Evolutionary conservation across 75 land plant genomes (phyloP), one percentile per base, ranked within the genome.

Genomic region (Pseudotsuga menziesii): DNA sequence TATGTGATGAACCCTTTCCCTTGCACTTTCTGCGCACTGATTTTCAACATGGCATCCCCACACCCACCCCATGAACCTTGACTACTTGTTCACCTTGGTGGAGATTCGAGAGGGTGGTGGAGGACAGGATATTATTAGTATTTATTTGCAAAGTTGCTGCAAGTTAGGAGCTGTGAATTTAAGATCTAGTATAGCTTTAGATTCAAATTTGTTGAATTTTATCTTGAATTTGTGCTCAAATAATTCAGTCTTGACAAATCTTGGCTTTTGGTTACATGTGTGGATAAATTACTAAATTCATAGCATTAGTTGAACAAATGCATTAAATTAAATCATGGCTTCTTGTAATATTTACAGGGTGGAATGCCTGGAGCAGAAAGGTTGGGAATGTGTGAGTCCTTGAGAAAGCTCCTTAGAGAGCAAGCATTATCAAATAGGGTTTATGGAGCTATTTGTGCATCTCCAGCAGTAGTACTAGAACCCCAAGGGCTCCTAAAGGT

Each of bases 371-470:
- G 89, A 20, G 83, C 86, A 35, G 88, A 89, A 72, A 87, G 87
- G 58, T 71, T 95, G 54, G 71, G 81, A 54, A 81, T 84, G 58
- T 90, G 90, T 3, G 80, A 70, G 78, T 62, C 81, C 72, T 71
- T 95, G 60, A 84, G 81, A 77, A 91, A 91, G 78, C 52, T 95
- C 61, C 82, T 95, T 14, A 81, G 82, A 76, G 90, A 88, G 22
- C 98, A 95, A 70, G 84, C 79, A 56, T 58, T 74, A 56, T 78
- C 81, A 32, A 86, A 85, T 57, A 84, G 89, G 59, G 56, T 91
- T 15, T 88, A 76, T 77, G 98, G 96, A 56, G 96, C 92, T 57
- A 88, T 89, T 63, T 85, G 87, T 79, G 88, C 91, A 25, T 94
- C 96, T 44, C 87, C 92, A 27, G 72, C 81, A 60, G 77, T 84